Percentiles rank a stretch among this genome's conserved stretches.
phyloP scores from a whole-genome alignment of 495 filamentous ascomycete genomes.

The Penicillium waksmanii region DNA sequence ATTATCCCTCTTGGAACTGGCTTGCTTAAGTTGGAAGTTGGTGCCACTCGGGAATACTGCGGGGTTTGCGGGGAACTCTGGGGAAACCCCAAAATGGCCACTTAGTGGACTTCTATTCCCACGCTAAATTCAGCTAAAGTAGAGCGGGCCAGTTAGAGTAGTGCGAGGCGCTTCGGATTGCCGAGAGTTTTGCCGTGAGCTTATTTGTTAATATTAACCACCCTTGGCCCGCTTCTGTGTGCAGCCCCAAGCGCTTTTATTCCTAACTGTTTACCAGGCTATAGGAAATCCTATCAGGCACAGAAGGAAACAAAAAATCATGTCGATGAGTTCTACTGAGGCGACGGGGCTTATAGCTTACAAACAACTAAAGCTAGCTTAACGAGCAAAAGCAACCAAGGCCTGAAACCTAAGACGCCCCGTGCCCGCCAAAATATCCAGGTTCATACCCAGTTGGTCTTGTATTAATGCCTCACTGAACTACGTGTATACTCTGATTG shows the following conservation, averaged over 20 bases:
- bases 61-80: conserved; percentile 2
- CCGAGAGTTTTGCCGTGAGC: background rate
- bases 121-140: background rate
- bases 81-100: background rate
- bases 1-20: background rate
- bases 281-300: background rate
- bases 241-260: background rate
- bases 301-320: background rate
- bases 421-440: background rate
- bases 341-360: background rate
- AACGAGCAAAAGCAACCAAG: background rate
- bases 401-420: background rate
- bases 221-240: background rate
- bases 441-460: background rate
- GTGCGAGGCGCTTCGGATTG: background rate
- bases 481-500: background rate
- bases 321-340: background rate
- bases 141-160: background rate
- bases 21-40: conserved; percentile 5
- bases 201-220: background rate
- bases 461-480: background rate
- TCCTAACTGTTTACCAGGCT: background rate
- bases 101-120: background rate
- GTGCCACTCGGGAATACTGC: conserved; percentile 7
- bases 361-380: background rate